phyloP scores from a whole-genome alignment of 2,329 filamentous ascomycete species.

The Alternaria consortialis region DNA sequence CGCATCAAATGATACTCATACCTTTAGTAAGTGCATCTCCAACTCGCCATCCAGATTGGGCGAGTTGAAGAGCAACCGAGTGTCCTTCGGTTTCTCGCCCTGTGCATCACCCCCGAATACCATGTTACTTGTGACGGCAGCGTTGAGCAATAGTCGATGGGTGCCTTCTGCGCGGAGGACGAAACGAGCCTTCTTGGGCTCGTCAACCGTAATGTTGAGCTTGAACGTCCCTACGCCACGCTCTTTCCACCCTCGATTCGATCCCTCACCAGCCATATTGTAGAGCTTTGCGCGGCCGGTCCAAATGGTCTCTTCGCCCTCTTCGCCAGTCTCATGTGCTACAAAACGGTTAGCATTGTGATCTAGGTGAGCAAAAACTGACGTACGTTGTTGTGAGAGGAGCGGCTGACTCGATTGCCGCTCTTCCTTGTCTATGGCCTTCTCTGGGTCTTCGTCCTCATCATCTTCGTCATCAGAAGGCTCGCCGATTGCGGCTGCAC shows the following conservation, averaged over 20 bases:
- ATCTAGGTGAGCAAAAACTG: neutral
- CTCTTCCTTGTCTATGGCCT: slow-evolving; percentile 44
- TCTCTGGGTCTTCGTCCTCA: slow-evolving; percentile 47
- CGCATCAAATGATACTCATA: slow-evolving; percentile 44
- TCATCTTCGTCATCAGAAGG: slow-evolving; percentile 66
- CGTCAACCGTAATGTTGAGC: slow-evolving; percentile 66
- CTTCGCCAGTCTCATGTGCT: slow-evolving; percentile 85
- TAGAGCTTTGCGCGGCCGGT: slow-evolving; percentile 85
- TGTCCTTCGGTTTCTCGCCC: slow-evolving; percentile 72
- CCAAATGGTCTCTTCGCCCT: slow-evolving; percentile 79
- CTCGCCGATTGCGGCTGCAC: slow-evolving; percentile 71
- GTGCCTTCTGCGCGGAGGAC: slow-evolving; percentile 93
- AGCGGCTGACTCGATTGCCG: slow-evolving; percentile 53
- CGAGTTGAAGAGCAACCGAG: slow-evolving; percentile 71
- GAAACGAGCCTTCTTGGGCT: slow-evolving; percentile 69
- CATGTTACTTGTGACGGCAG: slow-evolving; percentile 79
- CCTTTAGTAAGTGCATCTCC: slow-evolving; percentile 66
- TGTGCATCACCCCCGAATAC: slow-evolving; percentile 75
- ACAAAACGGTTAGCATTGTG: slow-evolving; percentile 22
- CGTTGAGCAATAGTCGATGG: slow-evolving; percentile 86
- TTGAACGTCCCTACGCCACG: slow-evolving; percentile 84
- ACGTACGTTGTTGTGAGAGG: slow-evolving; percentile 71
- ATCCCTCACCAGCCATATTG: slow-evolving; percentile 68
- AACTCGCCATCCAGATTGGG: slow-evolving; percentile 62
- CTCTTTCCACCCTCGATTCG: slow-evolving; percentile 81